phyloP scores from a whole-genome alignment of 805 yeast species.

The Lipomyces yamanashiensis region DNA sequence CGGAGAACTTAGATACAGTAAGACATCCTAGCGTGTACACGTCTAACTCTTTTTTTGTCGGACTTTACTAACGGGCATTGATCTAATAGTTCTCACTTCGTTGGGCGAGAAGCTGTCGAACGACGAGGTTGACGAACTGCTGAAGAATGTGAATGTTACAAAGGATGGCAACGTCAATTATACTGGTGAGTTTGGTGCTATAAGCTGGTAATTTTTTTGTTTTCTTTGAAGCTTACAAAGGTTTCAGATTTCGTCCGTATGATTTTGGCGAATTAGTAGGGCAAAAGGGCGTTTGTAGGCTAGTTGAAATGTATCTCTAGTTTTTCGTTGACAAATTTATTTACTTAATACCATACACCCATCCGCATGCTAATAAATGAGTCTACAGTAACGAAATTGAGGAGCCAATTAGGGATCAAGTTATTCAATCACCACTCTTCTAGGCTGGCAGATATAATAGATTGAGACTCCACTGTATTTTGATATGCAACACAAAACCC shows the following conservation, averaged over 20 bases:
- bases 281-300: no score
- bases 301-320: no score
- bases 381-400: no score
- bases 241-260: slow-evolving; percentile 36
- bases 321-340: no score
- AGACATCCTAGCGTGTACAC: slow-evolving; percentile 11
- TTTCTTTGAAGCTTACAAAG: neutral
- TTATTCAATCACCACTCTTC: no score
- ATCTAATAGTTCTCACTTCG: slow-evolving; percentile 69
- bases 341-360: no score
- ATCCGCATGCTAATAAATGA: no score
- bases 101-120: slow-evolving; percentile 93
- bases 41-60: neutral
- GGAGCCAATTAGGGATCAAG: no score
- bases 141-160: slow-evolving; percentile 93
- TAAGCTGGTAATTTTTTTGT: neutral
- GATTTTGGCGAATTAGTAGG: slow-evolving; percentile 35
- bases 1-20: slow-evolving; percentile 88
- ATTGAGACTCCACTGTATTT: no score
- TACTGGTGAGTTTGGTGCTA: slow-evolving; percentile 52
- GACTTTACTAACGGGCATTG: neutral
- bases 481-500: no score
- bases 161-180: slow-evolving; percentile 95
- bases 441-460: no score
- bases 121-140: slow-evolving; percentile 90